phyloP scores from a whole-genome alignment of 805 yeast species.

The Candida arabinofermentans region DNA sequence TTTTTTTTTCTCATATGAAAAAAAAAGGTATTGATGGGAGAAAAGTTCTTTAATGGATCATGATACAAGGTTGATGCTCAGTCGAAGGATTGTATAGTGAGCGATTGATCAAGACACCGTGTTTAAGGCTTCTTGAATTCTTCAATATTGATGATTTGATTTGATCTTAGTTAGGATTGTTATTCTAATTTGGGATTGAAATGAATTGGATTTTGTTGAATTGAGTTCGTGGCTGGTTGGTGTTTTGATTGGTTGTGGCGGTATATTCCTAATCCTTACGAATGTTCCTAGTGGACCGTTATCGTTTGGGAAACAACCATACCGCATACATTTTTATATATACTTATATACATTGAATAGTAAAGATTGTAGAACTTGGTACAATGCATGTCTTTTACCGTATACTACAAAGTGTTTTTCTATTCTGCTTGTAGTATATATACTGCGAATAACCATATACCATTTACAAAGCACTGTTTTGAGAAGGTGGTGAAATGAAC shows the following conservation, averaged over 20 bases:
- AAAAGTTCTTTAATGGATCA: slow-evolving; percentile 23
- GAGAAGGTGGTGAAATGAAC: too few relatives aligned
- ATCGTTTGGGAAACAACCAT: slow-evolving; percentile 99
- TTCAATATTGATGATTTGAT: slow-evolving; percentile 24
- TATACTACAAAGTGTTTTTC: too few relatives aligned
- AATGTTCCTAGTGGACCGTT: slow-evolving; percentile 77
- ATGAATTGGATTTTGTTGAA: slow-evolving; percentile 29
- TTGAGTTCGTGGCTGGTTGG: slow-evolving; percentile 64
- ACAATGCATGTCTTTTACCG: too few relatives aligned
- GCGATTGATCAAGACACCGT: slow-evolving; percentile 22
- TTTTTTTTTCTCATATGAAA: too few relatives aligned
- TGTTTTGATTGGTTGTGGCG: slow-evolving; percentile 51
- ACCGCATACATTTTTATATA: slow-evolving; percentile 73
- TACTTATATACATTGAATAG: not conserved
- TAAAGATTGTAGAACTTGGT: too few relatives aligned
- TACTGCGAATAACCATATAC: too few relatives aligned
- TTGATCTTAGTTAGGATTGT: slow-evolving; percentile 21
- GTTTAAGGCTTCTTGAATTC: slow-evolving; percentile 52
- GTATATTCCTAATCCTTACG: slow-evolving; percentile 99
- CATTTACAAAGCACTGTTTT: too few relatives aligned
- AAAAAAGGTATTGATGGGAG: slow-evolving; percentile 29
- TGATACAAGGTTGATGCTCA: slow-evolving; percentile 83
- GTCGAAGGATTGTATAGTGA: slow-evolving; percentile 93
- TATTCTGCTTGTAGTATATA: too few relatives aligned
- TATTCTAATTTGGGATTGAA: slow-evolving; percentile 28